These are phyloP conservation scores for Penicillium manginii DNA, from an alignment of 495 filamentous ascomycete species.

Conservation along the genomic window DNA sequence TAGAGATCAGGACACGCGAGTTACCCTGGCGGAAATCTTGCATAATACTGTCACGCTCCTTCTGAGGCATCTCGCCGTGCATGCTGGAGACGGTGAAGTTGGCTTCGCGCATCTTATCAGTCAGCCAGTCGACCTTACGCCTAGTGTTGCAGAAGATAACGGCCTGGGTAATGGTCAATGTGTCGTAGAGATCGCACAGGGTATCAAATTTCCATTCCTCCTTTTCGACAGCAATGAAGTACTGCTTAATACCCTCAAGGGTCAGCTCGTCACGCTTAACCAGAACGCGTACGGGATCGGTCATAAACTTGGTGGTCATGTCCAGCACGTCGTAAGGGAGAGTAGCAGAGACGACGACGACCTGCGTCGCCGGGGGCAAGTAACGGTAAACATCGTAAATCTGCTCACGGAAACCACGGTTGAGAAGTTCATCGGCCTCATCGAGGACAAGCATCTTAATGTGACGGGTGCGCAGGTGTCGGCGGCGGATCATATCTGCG, in stretches of 20 bases:
- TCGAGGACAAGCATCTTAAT: conserved; percentile 99
- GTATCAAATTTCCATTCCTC: conserved; percentile 99
- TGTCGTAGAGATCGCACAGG: conserved; percentile 99
- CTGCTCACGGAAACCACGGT: conserved; percentile 97
- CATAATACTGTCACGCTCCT: conserved; percentile 98
- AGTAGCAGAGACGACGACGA: conserved; percentile 96
- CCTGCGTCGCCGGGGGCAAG: conserved; percentile 93
- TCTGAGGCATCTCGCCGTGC: conserved; percentile 99
- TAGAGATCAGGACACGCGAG: conserved; percentile 96
- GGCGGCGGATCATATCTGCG: conserved; percentile 97
- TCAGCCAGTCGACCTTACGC: conserved; percentile 99
- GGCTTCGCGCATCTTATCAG: conserved; percentile 96
- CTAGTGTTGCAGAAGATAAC: conserved; percentile 99
- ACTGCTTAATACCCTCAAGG: conserved; percentile 97
- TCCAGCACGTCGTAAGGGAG: conserved; percentile 98
- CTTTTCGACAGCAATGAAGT: conserved; percentile 99
- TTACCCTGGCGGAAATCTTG: conserved; percentile 97
- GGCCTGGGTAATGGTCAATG: conserved; percentile 96
- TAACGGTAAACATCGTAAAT: conserved; percentile 99
- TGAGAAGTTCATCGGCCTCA: conserved; percentile 90
- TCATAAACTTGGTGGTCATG: conserved; percentile 99
- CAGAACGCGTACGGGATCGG: conserved; percentile 96
- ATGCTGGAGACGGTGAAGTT: conserved; percentile 99
- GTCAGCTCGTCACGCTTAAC: conserved; percentile 99
- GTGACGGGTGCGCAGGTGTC: conserved; percentile 86